phyloP scores from a whole-genome alignment of 202 grass and related monocot genomes.

The Setaria italica region DNA sequence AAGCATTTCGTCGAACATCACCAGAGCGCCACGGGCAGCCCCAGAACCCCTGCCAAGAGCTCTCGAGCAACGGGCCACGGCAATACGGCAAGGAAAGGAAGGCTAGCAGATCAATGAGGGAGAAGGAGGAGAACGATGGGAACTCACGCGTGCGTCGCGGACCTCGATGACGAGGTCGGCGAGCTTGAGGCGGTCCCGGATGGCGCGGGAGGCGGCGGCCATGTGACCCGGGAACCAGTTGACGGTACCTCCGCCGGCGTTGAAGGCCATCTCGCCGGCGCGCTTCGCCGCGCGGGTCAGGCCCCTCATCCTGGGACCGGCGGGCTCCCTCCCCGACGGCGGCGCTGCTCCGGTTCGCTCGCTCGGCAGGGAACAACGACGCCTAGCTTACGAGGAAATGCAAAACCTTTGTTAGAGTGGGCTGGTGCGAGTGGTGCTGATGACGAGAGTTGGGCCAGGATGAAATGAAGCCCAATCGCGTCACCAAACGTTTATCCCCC shows the following conservation, averaged over 20 bases:
- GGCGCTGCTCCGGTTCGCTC: background rate
- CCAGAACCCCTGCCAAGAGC: background rate
- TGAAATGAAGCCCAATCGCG: too few relatives aligned
- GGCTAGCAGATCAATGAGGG: background rate
- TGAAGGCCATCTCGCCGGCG: conserved; percentile 87
- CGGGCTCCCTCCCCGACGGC: background rate
- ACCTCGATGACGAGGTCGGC: conserved; percentile 95
- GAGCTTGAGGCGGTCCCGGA: conserved; percentile 89
- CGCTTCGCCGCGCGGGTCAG: conserved; percentile 59
- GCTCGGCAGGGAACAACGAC: background rate
- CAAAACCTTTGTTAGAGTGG: too few relatives aligned
- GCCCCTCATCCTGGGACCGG: conserved; percentile 47
- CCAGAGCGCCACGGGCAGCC: background rate
- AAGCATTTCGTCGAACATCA: conserved; percentile 44
- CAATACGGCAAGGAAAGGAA: background rate
- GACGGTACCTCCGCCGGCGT: conserved; percentile 63
- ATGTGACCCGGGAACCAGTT: conserved; percentile 99
- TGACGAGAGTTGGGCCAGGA: too few relatives aligned
- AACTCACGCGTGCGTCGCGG: conserved; percentile 86
- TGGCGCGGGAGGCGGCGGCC: conserved; percentile 86
- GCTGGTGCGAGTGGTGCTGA: too few relatives aligned
- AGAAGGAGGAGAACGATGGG: background rate
- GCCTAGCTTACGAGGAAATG: too few relatives aligned
- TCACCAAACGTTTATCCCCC: too few relatives aligned
- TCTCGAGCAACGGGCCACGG: background rate